A percentile compares a stretch with the other conserved stretches of the same genome.
Evolutionary conservation across 2,329 filamentous ascomycete species (phyloP).

Genomic region (Phialemoniopsis sp.): DNA sequence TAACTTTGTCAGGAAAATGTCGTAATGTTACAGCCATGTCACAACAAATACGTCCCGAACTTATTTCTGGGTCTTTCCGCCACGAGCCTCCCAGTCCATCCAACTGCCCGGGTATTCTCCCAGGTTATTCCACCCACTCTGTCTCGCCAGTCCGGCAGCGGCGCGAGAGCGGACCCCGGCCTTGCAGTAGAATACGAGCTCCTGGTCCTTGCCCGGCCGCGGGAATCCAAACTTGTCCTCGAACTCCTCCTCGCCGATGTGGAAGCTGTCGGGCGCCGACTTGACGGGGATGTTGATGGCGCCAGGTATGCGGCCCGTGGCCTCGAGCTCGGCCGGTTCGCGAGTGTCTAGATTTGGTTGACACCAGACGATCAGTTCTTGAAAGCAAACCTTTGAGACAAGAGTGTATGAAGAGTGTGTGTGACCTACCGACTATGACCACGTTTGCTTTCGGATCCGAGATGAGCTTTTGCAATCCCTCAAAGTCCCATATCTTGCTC

Average conservation of each 20-base stretch:
- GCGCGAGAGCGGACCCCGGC: conserved; percentile 78
- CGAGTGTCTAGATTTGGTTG: conserved; percentile 53
- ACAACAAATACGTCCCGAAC: background rate
- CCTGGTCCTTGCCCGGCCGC: conserved; percentile 52
- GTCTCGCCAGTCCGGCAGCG: conserved; percentile 71
- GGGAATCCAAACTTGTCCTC: conserved; percentile 75
- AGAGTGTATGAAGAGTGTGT: background rate
- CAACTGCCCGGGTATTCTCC: conserved; percentile 73
- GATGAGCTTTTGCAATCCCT: conserved; percentile 35
- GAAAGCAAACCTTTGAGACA: background rate
- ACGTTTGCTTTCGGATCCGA: conserved; percentile 22
- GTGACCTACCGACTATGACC: conserved; percentile 40
- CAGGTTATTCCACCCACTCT: conserved; percentile 70
- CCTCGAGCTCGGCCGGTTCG: conserved; percentile 62
- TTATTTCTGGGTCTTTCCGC: conserved; percentile 53
- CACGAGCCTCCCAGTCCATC: conserved; percentile 76
- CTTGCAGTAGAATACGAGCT: conserved; percentile 88
- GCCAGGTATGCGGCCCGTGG: conserved; percentile 70
- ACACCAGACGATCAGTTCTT: background rate
- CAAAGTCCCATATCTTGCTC: conserved; percentile 43
- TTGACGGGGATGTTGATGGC: conserved; percentile 80
- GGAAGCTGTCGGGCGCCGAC: conserved; percentile 73
- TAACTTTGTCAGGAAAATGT: too few relatives aligned
- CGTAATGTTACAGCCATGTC: too few relatives aligned
- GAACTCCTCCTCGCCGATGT: conserved; percentile 74